These are phyloP conservation scores for Logfia minima DNA, from an alignment of 129 eudicot genomes.

Conservation along the genomic window DNA sequence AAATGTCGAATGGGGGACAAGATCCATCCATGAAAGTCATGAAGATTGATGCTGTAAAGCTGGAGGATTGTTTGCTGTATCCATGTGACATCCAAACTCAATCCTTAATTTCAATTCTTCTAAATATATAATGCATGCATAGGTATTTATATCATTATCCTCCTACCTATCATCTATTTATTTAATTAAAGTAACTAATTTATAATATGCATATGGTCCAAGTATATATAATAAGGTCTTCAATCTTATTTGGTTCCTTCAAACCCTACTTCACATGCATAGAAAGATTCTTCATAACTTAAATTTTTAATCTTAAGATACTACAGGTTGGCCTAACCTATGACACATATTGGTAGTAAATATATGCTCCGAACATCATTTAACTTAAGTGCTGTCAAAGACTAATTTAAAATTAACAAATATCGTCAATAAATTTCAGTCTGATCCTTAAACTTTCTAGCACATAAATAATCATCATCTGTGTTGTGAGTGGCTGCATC, in stretches of 20 bases:
- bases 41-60: conserved; percentile 45
- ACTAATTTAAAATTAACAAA: too few species aligned
- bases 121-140: conserved; percentile 34
- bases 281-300: not conserved
- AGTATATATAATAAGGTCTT: too few species aligned
- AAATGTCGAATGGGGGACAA: conserved; percentile 37
- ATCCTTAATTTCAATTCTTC: conserved; percentile 14
- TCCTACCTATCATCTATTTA: conserved; percentile 8
- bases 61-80: conserved; percentile 45
- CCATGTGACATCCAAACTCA: conserved; percentile 42
- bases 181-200: not conserved
- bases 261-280: not conserved
- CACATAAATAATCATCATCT: too few species aligned
- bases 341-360: not conserved
- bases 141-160: conserved; percentile 35
- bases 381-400: too few species aligned
- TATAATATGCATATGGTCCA: not conserved
- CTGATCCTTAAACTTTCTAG: too few species aligned
- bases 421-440: too few species aligned
- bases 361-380: not conserved
- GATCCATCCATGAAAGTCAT: conserved; percentile 45
- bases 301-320: not conserved
- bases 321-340: not conserved
- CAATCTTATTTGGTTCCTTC: not conserved
- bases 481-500: not conserved